phyloP scores from a whole-genome alignment of 1,284 basidiomycete species.

The Ceratorhiza oryzae-sativae region DNA sequence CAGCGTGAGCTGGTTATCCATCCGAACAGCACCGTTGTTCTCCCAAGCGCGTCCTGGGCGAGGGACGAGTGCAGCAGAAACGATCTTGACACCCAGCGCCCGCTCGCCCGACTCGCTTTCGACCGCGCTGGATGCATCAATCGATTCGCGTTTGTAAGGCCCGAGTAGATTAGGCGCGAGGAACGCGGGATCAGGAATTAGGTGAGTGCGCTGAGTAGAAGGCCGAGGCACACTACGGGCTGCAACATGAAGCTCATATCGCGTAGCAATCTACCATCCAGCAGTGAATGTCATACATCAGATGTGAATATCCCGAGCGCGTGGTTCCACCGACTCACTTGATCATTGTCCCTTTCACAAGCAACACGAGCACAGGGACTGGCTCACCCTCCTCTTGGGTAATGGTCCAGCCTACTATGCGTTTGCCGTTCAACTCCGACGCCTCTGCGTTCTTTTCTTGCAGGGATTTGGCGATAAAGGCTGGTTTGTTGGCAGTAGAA shows the following conservation, averaged over 20 bases:
- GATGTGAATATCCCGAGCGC: neutral
- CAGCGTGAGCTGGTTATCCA: constrained; percentile 11
- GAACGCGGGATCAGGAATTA: constrained; percentile 23
- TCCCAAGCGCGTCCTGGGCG: constrained; percentile 33
- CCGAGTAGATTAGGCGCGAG: constrained; percentile 25
- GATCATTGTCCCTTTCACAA: constrained; percentile 24
- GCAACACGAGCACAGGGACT: constrained; percentile 13
- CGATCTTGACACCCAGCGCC: constrained; percentile 25
- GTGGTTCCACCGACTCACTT: constrained; percentile 5
- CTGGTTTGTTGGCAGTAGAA: constrained; percentile 21
- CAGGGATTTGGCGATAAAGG: neutral
- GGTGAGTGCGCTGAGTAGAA: constrained; percentile 22
- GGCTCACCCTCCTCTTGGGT: constrained; percentile 3
- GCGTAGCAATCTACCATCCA: constrained; percentile 8
- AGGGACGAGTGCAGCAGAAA: constrained; percentile 32
- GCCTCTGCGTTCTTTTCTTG: constrained; percentile 11
- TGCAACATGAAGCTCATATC: constrained; percentile 35
- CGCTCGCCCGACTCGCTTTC: neutral
- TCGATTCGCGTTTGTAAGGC: constrained; percentile 18
- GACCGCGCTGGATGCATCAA: neutral
- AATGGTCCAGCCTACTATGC: constrained; percentile 30
- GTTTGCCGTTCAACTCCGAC: constrained; percentile 27
- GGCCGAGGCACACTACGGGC: constrained; percentile 18
- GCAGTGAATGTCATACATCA: neutral
- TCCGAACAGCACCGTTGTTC: constrained; percentile 26